Evolutionary conservation across 164 flowering plant genomes (phyloP).

Genomic region (Euptelea pleiosperma): DNA sequence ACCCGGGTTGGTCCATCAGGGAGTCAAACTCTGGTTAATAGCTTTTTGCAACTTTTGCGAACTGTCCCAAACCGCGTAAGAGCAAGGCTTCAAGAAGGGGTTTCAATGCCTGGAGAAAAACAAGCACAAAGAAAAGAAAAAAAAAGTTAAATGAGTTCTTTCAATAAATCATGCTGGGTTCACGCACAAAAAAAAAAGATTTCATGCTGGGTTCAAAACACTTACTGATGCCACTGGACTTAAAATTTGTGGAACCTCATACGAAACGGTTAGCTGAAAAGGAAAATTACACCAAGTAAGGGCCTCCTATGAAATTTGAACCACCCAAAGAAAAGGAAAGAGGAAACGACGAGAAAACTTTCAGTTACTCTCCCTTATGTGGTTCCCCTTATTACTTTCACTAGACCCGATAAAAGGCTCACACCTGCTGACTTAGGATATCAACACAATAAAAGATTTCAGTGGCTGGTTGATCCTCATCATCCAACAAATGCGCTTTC

Average conservation of each 20-base stretch:
- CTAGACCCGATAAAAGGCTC: not conserved
- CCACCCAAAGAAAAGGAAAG: not conserved
- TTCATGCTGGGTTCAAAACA: slow-evolving; percentile 8
- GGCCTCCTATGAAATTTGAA: not conserved
- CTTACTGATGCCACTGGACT: slow-evolving; percentile 85
- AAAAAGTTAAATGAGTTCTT: too few species aligned
- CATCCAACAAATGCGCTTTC: not conserved
- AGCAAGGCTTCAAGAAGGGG: slow-evolving; percentile 76
- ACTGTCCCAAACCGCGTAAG: slow-evolving; percentile 58
- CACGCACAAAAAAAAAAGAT: slow-evolving; percentile 2
- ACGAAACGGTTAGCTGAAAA: slow-evolving; percentile 88
- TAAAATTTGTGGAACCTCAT: slow-evolving; percentile 76
- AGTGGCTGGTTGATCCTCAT: not conserved
- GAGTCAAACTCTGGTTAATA: slow-evolving; percentile 11
- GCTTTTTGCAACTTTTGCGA: slow-evolving; percentile 56
- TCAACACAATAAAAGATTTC: not conserved
- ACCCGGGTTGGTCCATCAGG: not conserved
- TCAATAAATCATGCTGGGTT: not conserved
- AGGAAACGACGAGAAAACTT: not conserved
- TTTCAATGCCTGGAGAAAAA: slow-evolving; percentile 52
- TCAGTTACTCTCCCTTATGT: not conserved
- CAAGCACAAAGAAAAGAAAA: slow-evolving; percentile 1
- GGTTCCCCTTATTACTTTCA: not conserved
- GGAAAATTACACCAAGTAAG: slow-evolving; percentile 8
- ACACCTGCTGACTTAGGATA: not conserved